phyloP scores from a whole-genome alignment of 768 basidiomycete genomes.

The Clavulina sp. region DNA sequence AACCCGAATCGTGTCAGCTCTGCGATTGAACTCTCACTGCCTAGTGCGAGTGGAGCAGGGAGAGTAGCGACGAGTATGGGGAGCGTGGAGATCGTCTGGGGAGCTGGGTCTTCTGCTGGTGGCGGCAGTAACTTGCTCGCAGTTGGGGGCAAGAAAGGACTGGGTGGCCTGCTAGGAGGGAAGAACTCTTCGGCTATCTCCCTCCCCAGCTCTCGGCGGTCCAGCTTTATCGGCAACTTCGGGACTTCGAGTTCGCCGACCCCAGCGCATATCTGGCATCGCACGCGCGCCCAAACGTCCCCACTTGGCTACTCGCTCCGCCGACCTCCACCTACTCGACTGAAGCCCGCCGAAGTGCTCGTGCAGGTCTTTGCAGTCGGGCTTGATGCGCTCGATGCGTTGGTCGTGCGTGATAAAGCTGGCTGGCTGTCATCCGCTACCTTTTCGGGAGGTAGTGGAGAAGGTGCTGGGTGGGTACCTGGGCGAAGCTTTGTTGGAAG shows the following conservation, averaged over 20 bases:
- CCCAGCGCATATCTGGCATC: too few species aligned
- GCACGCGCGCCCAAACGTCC: constrained; percentile 15
- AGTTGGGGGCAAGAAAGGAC: too few species aligned
- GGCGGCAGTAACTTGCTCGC: too few species aligned
- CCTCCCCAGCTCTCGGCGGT: too few species aligned
- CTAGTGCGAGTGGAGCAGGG: too few species aligned
- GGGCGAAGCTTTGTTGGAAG: constrained; percentile 77
- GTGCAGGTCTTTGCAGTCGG: constrained; percentile 87
- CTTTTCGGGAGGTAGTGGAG: not conserved
- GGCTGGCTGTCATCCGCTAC: too few species aligned
- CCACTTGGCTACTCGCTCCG: constrained; percentile 52
- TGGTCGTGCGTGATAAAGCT: constrained; percentile 37
- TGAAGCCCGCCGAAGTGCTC: constrained; percentile 50
- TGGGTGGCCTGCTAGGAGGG: too few species aligned
- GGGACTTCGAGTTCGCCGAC: too few species aligned
- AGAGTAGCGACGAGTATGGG: constrained; percentile 17
- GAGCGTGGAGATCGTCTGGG: constrained; percentile 32
- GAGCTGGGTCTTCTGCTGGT: not conserved
- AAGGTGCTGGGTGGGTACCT: constrained; percentile 48
- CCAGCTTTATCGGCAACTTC: too few species aligned
- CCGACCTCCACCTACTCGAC: constrained; percentile 52
- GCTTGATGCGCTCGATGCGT: constrained; percentile 54
- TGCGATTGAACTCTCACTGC: too few species aligned
- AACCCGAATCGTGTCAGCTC: constrained; percentile 17
- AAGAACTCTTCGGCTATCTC: too few species aligned